These are phyloP conservation scores for Silene latifolia DNA, from an alignment of 148 eudicot species.

Conservation along the genomic window DNA sequence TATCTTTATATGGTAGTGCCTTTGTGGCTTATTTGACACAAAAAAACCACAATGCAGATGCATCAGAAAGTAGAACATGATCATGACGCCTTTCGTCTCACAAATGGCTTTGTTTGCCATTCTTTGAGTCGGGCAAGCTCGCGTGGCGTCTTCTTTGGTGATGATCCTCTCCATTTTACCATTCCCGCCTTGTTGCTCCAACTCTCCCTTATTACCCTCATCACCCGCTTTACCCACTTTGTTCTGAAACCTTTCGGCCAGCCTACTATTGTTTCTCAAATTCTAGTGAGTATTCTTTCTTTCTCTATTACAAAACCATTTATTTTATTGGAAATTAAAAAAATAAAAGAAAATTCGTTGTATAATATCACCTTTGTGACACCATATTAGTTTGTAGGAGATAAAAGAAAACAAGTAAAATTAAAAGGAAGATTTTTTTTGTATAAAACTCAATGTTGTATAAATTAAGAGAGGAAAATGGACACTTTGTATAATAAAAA, in stretches of 20 bases:
- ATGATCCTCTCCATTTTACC: constrained; percentile 30
- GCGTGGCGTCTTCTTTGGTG: constrained; percentile 32
- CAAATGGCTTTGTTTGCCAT: constrained; percentile 27
- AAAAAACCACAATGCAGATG: neutral
- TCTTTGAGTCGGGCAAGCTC: constrained; percentile 23
- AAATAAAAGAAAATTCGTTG: too few species aligned
- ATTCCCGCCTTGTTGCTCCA: constrained; percentile 35
- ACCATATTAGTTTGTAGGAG: too few species aligned
- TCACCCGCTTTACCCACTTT: constrained; percentile 29
- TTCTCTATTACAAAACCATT: neutral
- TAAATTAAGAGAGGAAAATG: too few species aligned
- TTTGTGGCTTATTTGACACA: too few species aligned
- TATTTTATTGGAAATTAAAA: neutral
- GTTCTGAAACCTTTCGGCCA: constrained; percentile 37
- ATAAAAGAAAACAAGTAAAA: too few species aligned
- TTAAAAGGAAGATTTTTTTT: too few species aligned
- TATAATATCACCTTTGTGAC: too few species aligned
- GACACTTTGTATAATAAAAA: too few species aligned
- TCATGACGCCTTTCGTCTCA: constrained; percentile 19
- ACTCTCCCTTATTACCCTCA: constrained; percentile 33
- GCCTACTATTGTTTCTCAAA: constrained; percentile 37
- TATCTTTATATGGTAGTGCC: too few species aligned
- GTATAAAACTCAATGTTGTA: too few species aligned
- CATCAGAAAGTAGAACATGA: neutral
- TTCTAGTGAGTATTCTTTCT: constrained; percentile 23